Conservation (phyloP, 352 stramenopile species). For the Globisporangium lucens region DNA sequence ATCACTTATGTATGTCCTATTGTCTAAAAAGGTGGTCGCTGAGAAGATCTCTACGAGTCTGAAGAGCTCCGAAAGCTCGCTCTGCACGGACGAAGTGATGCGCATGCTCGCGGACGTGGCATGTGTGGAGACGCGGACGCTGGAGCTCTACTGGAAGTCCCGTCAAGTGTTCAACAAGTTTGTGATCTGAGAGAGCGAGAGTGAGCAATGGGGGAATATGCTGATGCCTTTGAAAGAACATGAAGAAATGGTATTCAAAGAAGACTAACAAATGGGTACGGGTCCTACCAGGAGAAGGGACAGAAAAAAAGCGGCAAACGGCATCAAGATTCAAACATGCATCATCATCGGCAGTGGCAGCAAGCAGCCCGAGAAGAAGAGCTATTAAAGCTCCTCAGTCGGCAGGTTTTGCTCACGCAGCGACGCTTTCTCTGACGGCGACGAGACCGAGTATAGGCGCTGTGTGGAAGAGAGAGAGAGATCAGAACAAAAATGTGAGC, state of each 20-base stretch:
- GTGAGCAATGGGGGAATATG: background rate
- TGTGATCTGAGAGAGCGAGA: conserved; percentile 25
- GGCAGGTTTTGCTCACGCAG: conserved; percentile 59
- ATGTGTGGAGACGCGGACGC: conserved; percentile 37
- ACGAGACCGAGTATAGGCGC: conserved; percentile 71
- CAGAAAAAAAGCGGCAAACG: background rate
- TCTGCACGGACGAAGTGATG: conserved; percentile 50
- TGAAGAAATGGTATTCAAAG: background rate
- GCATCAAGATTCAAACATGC: background rate
- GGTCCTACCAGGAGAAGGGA: too few relatives aligned
- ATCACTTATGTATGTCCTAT: background rate
- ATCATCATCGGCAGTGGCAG: background rate
- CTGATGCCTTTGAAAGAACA: background rate
- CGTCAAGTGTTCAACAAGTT: conserved; percentile 38
- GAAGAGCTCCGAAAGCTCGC: conserved; percentile 23
- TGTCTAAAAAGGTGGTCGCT: conserved; percentile 27
- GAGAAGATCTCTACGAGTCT: conserved; percentile 30
- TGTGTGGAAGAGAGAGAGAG: conserved; percentile 16
- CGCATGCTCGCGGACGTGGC: conserved; percentile 38
- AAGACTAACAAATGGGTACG: too few relatives aligned
- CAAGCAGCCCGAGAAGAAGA: background rate
- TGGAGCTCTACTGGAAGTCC: conserved; percentile 56
- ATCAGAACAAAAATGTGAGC: background rate
- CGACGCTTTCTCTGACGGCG: conserved; percentile 61
- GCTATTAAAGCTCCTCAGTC: conserved; percentile 49